phyloP scores from a whole-genome alignment of 2,329 filamentous ascomycete genomes.

The Apiospora kogelbergensis region DNA sequence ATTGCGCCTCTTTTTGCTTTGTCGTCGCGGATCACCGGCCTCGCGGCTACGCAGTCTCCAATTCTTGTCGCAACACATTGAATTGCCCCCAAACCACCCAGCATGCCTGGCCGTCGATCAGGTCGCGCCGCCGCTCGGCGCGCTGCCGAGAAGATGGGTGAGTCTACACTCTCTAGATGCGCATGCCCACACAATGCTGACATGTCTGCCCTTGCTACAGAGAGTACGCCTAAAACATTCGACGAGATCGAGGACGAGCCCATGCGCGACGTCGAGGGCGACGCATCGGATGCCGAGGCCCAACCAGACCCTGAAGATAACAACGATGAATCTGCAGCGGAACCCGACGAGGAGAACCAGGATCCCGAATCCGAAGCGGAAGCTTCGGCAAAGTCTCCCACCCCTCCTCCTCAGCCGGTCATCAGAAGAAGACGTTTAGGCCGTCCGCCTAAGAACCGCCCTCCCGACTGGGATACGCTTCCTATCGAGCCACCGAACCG shows the following conservation, averaged over 20 bases:
- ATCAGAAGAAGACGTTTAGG: slow-evolving; percentile 79
- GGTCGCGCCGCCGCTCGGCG: slow-evolving; percentile 16
- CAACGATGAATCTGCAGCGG: slow-evolving; percentile 24
- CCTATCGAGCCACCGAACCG: slow-evolving; percentile 53
- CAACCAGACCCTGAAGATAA: slow-evolving; percentile 32
- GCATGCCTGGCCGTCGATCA: slow-evolving; percentile 14
- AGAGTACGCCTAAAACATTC: slow-evolving; percentile 15
- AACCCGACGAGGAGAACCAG: slow-evolving; percentile 41
- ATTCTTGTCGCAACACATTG: not conserved
- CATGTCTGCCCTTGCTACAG: not conserved
- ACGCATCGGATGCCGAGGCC: slow-evolving; percentile 26
- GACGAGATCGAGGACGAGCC: slow-evolving; percentile 23
- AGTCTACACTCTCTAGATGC: not conserved
- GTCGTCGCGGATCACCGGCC: not conserved
- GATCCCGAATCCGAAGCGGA: slow-evolving; percentile 35
- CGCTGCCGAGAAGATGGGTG: slow-evolving; percentile 16
- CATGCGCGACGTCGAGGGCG: slow-evolving; percentile 43
- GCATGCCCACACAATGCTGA: not conserved
- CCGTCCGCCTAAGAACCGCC: slow-evolving; percentile 80
- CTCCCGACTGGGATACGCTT: slow-evolving; percentile 73
- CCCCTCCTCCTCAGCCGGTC: slow-evolving; percentile 59
- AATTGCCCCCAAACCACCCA: not conserved
- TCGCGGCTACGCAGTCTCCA: not conserved
- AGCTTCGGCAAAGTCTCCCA: slow-evolving; percentile 49
- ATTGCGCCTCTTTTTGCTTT: not conserved